Percentiles rank a stretch among this genome's conserved stretches.
Conservation (phyloP, 2,329 filamentous ascomycete species). For the Pseudogymnoascus sp. region DNA sequence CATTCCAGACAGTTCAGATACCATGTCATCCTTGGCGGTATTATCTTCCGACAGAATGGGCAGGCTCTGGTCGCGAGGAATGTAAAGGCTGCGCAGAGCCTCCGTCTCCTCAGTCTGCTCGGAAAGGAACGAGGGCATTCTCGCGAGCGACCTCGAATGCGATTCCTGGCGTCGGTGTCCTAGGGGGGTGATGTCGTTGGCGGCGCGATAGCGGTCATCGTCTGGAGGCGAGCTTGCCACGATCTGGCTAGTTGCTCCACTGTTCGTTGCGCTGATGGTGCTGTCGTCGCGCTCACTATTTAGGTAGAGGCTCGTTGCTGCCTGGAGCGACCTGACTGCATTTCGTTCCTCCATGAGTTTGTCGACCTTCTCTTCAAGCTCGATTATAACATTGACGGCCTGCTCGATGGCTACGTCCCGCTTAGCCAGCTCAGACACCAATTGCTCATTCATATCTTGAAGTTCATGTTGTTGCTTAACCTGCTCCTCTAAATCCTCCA, state of each 20-base stretch:
- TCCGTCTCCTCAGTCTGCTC: constrained; percentile 52
- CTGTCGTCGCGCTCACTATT: constrained; percentile 16
- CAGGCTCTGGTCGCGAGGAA: constrained; percentile 39
- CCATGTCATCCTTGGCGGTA: constrained; percentile 24
- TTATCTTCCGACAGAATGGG: constrained; percentile 39
- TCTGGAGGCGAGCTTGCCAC: constrained; percentile 23
- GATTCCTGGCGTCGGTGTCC: constrained; percentile 21
- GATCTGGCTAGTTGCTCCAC: constrained; percentile 11
- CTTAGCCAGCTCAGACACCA: constrained; percentile 55
- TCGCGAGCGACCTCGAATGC: constrained; percentile 36
- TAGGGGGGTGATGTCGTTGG: not conserved
- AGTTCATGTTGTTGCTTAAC: constrained; percentile 39
- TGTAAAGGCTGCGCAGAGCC: constrained; percentile 51
- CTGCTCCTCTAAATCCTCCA: constrained; percentile 44
- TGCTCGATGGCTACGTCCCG: constrained; percentile 64
- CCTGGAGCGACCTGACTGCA: constrained; percentile 45
- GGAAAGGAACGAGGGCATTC: constrained; percentile 59
- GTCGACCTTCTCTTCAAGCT: constrained; percentile 53
- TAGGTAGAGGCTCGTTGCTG: constrained; percentile 21
- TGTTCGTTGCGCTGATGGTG: constrained; percentile 18
- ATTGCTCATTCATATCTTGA: constrained; percentile 49
- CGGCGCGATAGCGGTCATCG: not conserved
- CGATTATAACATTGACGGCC: constrained; percentile 61
- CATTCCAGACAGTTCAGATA: constrained; percentile 28
- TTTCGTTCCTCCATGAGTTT: constrained; percentile 45